Evolutionary conservation across 2,329 filamentous ascomycete genomes (phyloP).

Genomic region (Lomentospora prolificans): DNA sequence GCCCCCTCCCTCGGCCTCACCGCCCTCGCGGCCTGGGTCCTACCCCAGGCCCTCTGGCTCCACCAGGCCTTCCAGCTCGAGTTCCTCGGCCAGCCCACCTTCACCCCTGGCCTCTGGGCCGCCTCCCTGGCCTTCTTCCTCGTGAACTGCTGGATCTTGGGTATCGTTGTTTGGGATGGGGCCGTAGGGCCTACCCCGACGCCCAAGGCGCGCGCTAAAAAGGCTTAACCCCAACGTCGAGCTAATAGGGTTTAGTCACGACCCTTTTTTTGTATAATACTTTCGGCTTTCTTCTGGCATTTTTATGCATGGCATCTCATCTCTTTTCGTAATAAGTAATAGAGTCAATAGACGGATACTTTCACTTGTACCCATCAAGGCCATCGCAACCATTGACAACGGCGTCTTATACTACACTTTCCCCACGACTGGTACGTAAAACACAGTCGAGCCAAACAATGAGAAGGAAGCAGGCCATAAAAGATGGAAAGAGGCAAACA

Average conservation of each 20-base stretch:
- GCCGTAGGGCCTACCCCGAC: constrained; percentile 10
- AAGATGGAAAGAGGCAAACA: no score
- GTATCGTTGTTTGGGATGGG: constrained; percentile 64
- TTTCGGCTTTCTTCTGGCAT: background rate
- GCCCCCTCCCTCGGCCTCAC: constrained; percentile 50
- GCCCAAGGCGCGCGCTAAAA: background rate
- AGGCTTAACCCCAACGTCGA: background rate
- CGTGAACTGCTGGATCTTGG: constrained; percentile 80
- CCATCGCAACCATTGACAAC: no score
- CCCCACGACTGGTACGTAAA: no score
- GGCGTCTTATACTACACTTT: no score
- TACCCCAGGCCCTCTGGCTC: constrained; percentile 65
- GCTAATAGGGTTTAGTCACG: no score
- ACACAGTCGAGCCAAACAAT: no score
- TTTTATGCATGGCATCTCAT: no score
- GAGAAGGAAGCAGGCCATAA: no score
- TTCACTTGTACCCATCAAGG: no score
- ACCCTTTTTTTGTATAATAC: background rate
- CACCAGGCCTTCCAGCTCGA: constrained; percentile 68
- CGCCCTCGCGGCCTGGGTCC: constrained; percentile 64
- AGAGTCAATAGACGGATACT: background rate
- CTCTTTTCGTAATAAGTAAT: background rate
- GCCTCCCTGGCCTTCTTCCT: constrained; percentile 71
- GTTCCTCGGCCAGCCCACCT: constrained; percentile 72
- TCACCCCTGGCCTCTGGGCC: constrained; percentile 73